These are phyloP conservation scores for Torulaspora delbrueckii DNA, from an alignment of 805 yeast genomes.

Conservation along the genomic window DNA sequence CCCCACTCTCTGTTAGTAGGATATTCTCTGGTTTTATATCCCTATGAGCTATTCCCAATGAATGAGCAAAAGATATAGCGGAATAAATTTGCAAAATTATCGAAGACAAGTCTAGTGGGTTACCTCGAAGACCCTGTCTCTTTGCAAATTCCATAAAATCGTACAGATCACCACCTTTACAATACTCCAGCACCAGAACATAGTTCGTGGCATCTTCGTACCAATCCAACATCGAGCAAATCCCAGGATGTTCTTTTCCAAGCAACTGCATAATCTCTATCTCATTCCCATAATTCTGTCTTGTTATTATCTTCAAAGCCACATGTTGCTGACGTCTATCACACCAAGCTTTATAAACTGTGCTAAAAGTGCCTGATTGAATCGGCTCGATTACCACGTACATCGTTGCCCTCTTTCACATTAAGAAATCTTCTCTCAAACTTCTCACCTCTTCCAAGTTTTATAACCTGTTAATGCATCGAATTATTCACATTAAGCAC, in stretches of 20 bases:
- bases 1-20: conserved; percentile 46
- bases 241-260: conserved; percentile 44
- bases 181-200: conserved; percentile 60
- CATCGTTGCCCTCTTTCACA: conserved; percentile 3
- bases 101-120: conserved; percentile 33
- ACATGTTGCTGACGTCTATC: conserved; percentile 21
- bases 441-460: neutral
- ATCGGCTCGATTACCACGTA: conserved; percentile 22
- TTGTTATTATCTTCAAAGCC: conserved; percentile 30
- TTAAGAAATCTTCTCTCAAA: neutral
- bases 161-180: conserved; percentile 62
- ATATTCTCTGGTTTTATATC: conserved; percentile 74
- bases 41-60: conserved; percentile 57
- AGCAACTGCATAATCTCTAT: conserved; percentile 36
- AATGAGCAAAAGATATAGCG: conserved; percentile 53
- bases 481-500: neutral
- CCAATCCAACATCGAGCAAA: conserved; percentile 54
- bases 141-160: conserved; percentile 40
- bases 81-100: conserved; percentile 46
- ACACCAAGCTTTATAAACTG: conserved; percentile 32
- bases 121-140: conserved; percentile 13
- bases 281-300: conserved; percentile 24
- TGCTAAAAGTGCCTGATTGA: conserved; percentile 34
- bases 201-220: conserved; percentile 51
- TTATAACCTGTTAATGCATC: too few species aligned